Conservation (phyloP, 306 rosid genomes). For the Clitoria ternatea region DNA sequence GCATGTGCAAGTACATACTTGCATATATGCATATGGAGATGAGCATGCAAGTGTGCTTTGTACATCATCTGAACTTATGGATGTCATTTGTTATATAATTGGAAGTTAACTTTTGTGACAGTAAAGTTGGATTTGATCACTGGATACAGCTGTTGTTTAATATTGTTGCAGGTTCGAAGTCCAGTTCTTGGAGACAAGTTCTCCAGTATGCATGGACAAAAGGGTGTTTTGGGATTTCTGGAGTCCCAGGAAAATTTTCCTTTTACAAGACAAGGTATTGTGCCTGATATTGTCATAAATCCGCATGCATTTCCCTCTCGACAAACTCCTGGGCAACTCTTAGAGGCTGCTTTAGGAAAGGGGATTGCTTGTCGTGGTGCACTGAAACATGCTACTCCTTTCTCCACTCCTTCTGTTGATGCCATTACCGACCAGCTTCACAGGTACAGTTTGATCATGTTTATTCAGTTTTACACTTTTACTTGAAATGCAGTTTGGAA, state of each 20-base stretch:
- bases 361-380: constrained; percentile 78
- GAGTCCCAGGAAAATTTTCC: constrained; percentile 95
- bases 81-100: constrained; percentile 19
- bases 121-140: not conserved
- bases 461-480: not conserved
- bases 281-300: constrained; percentile 94
- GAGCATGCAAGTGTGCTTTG: not conserved
- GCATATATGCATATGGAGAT: not conserved
- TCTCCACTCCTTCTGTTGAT: constrained; percentile 77
- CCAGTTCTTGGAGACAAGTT: constrained; percentile 97
- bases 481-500: not conserved
- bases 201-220: constrained; percentile 99
- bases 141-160: constrained; percentile 9
- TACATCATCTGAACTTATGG: constrained; percentile 9
- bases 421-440: constrained; percentile 87
- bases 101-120: not conserved
- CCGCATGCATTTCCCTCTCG: constrained; percentile 98
- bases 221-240: constrained; percentile 91
- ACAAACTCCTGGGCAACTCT: constrained; percentile 96
- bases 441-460: constrained; percentile 43
- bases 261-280: constrained; percentile 85
- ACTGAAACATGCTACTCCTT: constrained; percentile 76
- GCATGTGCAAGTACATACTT: not conserved
- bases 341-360: constrained; percentile 95
- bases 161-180: constrained; percentile 64